Conservation (phyloP, 2,329 filamentous ascomycete genomes). For the Daldinia sp. region DNA sequence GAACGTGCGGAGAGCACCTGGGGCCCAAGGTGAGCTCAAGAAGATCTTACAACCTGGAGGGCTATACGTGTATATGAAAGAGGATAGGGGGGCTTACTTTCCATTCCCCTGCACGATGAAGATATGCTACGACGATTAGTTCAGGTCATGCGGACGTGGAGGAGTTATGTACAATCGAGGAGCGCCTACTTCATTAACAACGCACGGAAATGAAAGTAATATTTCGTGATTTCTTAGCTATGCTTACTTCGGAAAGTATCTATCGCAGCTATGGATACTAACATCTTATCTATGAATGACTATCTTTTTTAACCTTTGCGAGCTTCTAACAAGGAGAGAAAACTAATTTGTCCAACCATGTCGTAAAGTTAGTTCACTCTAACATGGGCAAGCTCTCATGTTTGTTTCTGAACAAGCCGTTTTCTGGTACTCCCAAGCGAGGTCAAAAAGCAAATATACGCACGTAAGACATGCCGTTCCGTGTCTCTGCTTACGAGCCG, state of each 20-base stretch:
- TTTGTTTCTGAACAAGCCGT: background rate
- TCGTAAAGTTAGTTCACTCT: background rate
- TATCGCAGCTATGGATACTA: background rate
- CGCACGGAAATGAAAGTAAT: background rate
- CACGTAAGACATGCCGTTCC: background rate
- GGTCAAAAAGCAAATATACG: background rate
- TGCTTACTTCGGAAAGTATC: background rate
- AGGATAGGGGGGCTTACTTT: conserved; percentile 71
- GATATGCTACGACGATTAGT: conserved; percentile 50
- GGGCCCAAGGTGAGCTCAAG: conserved; percentile 75
- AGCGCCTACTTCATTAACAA: background rate
- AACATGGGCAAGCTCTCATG: background rate
- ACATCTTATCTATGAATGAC: background rate
- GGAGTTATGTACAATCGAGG: background rate
- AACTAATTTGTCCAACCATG: background rate
- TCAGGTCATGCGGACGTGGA: no score
- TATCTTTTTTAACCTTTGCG: background rate
- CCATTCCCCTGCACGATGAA: conserved; percentile 57
- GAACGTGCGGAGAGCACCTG: conserved; percentile 71
- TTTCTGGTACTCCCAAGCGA: background rate
- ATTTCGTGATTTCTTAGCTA: background rate
- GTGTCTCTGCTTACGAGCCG: background rate
- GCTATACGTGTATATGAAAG: conserved; percentile 71
- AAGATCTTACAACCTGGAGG: conserved; percentile 69
- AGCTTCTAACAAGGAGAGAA: background rate